Evolutionary conservation across 768 basidiomycete species (phyloP), one percentile per base, ranked within the genome.

Genomic region (Leucocoprinus leucothites): DNA sequence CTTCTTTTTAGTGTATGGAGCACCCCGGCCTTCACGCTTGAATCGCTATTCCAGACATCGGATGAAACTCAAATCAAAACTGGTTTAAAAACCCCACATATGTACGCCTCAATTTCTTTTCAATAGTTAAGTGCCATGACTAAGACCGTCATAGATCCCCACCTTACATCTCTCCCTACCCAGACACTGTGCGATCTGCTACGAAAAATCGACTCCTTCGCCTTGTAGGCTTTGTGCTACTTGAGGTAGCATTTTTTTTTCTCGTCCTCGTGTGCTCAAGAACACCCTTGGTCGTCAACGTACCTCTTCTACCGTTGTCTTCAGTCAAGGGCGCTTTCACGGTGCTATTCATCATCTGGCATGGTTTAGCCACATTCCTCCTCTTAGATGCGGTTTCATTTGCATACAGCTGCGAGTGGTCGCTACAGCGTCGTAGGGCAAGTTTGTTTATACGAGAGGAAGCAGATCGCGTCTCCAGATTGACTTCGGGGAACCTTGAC

Each of bases 361-460:
- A 52, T 9, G n/a, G 26, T 9, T 16, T 52, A 14, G 51, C 42
- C 9, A 34, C 31, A 14, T 52, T 31, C 18, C 19, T 52, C 4
- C 21, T 44, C 13, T 43, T 41, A 1, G 26, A 52, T 5, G 28
- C 18, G 4, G 34, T 18, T 16, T 31, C 42, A 3, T 45, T 52
- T 22, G 41, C 51, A 1, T 52, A 43, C 28, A 52, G 51, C 18
- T 21, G 19, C 28, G 51, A 52, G 21, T 52, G 51, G 51, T 44
- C 31, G 13, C 16, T 26, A 2, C 42, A 44, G 9, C n/a, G 31
- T 9, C 19, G 18, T 4, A 28, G 34, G 8, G 31, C 40, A 9
- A n/a, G 26, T 5, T 4, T 3, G 19, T 16, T 52, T 4, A 31
- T 43, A 2, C 51, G n/a, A 21, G 42, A 28, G 1, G n/a, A 19